Percentiles rank a stretch among this genome's conserved stretches.
Conservation (phyloP, 768 basidiomycete genomes). For the Agrocybe praecox region DNA sequence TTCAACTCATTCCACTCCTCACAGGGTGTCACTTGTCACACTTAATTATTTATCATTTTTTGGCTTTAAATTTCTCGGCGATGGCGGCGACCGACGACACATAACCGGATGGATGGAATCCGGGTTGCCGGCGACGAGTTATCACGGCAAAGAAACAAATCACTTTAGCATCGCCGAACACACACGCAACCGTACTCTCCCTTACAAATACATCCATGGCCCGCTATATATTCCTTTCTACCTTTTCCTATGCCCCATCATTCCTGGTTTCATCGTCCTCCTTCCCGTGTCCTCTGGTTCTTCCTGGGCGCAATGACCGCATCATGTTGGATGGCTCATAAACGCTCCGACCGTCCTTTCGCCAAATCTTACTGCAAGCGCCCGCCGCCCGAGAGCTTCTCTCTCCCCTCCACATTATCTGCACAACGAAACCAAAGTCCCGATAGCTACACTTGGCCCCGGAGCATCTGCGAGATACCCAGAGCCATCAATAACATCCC, state of each 20-base stretch:
- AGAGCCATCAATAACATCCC: conserved; percentile 28
- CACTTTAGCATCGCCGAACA: conserved; percentile 1
- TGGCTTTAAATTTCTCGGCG: no score
- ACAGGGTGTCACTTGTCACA: not conserved
- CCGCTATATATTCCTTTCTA: not conserved
- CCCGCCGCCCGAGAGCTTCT: conserved; percentile 1
- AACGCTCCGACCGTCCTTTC: conserved; percentile 32
- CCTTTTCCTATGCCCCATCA: conserved; percentile 7
- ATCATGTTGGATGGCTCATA: conserved; percentile 43
- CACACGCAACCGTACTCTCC: conserved; percentile 6
- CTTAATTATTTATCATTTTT: no score
- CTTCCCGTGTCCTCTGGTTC: conserved; percentile 75
- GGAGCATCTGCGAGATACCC: conserved; percentile 22
- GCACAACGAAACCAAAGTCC: not conserved
- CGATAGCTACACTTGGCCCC: conserved; percentile 2
- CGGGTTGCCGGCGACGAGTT: not conserved
- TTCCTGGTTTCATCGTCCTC: conserved; percentile 26
- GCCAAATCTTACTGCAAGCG: conserved; percentile 31
- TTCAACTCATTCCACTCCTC: not conserved
- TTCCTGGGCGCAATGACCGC: conserved; percentile 54
- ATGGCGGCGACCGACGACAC: not conserved
- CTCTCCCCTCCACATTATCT: conserved; percentile 11
- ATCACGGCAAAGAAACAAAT: not conserved
- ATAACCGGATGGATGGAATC: not conserved
- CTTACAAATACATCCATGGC: conserved; percentile 3